These are phyloP conservation scores for Euphorbia tirucalli DNA, from an alignment of 345 rosid genomes.

Conservation along the genomic window DNA sequence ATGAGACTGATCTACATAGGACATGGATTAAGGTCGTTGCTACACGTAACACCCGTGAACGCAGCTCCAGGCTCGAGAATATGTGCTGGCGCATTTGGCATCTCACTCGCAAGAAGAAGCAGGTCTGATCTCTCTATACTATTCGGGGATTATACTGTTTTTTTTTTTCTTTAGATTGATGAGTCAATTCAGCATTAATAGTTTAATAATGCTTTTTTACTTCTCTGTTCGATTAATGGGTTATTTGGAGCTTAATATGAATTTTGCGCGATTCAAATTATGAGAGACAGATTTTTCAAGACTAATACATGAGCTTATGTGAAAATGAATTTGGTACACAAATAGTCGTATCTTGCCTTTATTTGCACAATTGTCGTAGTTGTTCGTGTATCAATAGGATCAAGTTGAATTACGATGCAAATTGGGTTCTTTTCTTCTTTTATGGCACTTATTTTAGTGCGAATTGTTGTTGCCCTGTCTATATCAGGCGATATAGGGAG, in stretches of 20 bases:
- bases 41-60: conserved; percentile 87
- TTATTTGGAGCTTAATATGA: not conserved
- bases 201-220: too few species aligned
- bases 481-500: not conserved
- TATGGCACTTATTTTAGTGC: not conserved
- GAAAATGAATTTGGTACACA: not conserved
- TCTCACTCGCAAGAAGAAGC: conserved; percentile 95
- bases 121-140: conserved; percentile 34
- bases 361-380: too few species aligned
- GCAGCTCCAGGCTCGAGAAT: conserved; percentile 92
- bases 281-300: not conserved
- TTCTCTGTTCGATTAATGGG: not conserved
- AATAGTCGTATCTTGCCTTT: not conserved
- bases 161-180: not conserved
- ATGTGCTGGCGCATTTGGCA: conserved; percentile 99
- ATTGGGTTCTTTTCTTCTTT: too few species aligned
- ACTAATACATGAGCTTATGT: not conserved
- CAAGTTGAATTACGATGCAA: too few species aligned
- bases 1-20: conserved; percentile 81
- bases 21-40: conserved; percentile 98
- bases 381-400: not conserved
- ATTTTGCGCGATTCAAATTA: not conserved
- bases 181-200: not conserved
- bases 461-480: not conserved
- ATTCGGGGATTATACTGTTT: too few species aligned